Conservation (phyloP, 2,329 filamentous ascomycete genomes). For the Talaromyces verruculosus region DNA sequence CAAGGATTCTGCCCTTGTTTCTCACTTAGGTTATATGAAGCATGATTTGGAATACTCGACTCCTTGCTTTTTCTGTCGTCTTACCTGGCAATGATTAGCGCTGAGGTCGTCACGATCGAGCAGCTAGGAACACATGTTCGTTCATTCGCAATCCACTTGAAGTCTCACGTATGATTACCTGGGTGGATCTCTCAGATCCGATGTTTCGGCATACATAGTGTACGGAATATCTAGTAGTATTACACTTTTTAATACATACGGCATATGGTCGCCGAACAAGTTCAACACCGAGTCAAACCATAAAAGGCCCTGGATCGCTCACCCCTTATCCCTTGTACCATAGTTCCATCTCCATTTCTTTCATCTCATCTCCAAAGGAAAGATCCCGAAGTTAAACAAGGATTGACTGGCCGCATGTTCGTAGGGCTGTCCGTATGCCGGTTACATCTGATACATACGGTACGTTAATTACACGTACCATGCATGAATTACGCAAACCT, state of each 20-base stretch:
- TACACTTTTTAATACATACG: neutral
- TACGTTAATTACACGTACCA: neutral
- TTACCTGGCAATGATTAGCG: neutral
- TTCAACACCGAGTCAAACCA: neutral
- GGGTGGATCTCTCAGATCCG: neutral
- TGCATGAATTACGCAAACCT: neutral
- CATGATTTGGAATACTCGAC: neutral
- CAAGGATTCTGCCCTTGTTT: neutral
- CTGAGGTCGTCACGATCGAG: neutral
- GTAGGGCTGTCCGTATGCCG: slow-evolving; percentile 1
- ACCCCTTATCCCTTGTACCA: neutral
- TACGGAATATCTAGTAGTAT: neutral
- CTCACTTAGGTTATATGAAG: neutral
- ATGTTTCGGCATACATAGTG: neutral
- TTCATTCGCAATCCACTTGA: neutral
- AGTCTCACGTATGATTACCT: too few relatives aligned
- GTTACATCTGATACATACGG: neutral
- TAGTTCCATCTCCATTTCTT: neutral
- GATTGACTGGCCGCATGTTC: neutral
- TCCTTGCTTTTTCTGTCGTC: neutral
- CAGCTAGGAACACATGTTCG: slow-evolving; percentile 1
- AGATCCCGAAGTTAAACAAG: too few relatives aligned
- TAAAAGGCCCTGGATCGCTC: neutral
- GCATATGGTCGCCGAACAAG: slow-evolving; percentile 10
- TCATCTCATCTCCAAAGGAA: neutral